These are phyloP conservation scores for Chlamydomonas reinhardtii DNA, from an alignment of 163 green algal species.

Conservation along the genomic window DNA sequence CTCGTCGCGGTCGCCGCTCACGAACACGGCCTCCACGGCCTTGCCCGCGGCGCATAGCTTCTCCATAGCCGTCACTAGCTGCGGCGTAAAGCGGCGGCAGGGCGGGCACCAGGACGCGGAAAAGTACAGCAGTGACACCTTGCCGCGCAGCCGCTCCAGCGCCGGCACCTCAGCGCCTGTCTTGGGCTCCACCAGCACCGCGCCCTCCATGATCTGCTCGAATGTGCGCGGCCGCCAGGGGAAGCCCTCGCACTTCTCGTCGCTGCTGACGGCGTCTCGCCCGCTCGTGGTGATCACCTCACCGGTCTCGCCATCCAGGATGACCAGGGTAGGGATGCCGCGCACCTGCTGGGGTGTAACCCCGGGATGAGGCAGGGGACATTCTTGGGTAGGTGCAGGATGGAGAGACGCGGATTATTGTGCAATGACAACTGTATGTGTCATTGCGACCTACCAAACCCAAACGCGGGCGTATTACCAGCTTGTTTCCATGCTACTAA, in stretches of 20 bases:
- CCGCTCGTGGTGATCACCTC: conserved; percentile 52
- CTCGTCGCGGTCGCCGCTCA: conserved; percentile 65
- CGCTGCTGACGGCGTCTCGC: conserved; percentile 43
- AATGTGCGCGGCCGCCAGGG: conserved; percentile 41
- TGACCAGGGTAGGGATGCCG: conserved; percentile 64
- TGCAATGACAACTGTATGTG: too few species aligned
- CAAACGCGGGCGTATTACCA: too few species aligned
- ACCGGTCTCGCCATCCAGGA: conserved; percentile 58
- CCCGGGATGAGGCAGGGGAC: not conserved
- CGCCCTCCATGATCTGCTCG: conserved; percentile 32
- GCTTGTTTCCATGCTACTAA: too few species aligned
- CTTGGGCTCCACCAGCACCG: too few species aligned
- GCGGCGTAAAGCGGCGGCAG: conserved; percentile 76
- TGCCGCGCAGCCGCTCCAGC: conserved; percentile 20
- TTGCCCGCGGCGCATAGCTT: conserved; percentile 48
- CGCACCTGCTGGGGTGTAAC: conserved; percentile 48
- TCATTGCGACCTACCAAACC: too few species aligned
- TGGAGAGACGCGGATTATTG: too few species aligned
- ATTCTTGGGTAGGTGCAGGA: too few species aligned
- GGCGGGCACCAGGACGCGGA: conserved; percentile 59
- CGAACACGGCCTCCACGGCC: conserved; percentile 74
- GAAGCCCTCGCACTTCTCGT: conserved; percentile 54
- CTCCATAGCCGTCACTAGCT: conserved; percentile 52
- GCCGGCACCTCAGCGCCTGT: not conserved
- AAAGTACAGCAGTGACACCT: conserved; percentile 51